These are phyloP conservation scores for Wickerhamomyces canadensis DNA, from an alignment of 805 yeast species.

Conservation along the genomic window DNA sequence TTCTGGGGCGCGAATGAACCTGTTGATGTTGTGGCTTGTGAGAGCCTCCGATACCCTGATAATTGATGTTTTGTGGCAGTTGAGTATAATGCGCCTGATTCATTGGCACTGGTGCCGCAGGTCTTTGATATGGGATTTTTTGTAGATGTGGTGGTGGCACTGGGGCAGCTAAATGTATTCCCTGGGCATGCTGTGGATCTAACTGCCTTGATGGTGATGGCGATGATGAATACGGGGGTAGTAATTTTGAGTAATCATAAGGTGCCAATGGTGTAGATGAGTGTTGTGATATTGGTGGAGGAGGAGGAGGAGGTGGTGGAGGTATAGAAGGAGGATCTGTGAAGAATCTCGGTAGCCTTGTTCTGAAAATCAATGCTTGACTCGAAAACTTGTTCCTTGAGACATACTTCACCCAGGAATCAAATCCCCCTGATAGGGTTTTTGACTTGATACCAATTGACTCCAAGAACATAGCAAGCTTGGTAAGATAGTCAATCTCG, in stretches of 20 bases:
- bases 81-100: background rate
- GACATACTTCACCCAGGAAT: constrained; percentile 35
- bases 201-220: too few relatives aligned
- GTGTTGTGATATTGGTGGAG: constrained; percentile 11
- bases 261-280: constrained; percentile 5
- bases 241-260: constrained; percentile 9
- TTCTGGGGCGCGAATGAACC: constrained; percentile 8
- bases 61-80: background rate
- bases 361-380: constrained; percentile 15
- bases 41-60: too few relatives aligned
- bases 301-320: constrained; percentile 18
- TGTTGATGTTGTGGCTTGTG: constrained; percentile 7
- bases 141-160: constrained; percentile 10
- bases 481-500: constrained; percentile 28
- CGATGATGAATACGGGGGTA: constrained; percentile 17
- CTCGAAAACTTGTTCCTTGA: constrained; percentile 24
- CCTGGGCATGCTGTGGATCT: too few relatives aligned
- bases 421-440: constrained; percentile 38
- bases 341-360: constrained; percentile 22
- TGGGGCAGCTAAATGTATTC: constrained; percentile 3
- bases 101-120: constrained; percentile 5
- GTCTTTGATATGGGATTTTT: background rate
- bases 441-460: constrained; percentile 16
- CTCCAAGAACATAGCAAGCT: constrained; percentile 22
- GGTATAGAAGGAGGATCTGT: constrained; percentile 27